Conservation (phyloP, 441 rosid species). For the Lagerstroemia fauriei region DNA sequence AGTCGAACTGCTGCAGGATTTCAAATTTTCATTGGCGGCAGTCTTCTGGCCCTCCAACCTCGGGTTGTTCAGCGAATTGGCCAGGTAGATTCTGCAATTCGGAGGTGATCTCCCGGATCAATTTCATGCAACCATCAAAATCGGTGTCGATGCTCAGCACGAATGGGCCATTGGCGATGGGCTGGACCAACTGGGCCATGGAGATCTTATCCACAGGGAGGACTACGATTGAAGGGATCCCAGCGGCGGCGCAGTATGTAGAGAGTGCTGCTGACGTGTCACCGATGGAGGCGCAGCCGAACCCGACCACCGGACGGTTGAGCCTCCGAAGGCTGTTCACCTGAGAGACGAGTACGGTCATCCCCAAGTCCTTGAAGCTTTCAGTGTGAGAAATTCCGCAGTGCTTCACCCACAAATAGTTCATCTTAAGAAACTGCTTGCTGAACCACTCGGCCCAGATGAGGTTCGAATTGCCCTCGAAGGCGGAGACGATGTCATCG, state of each 20-base stretch:
- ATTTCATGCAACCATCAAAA: slow-evolving; percentile 72
- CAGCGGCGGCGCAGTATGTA: slow-evolving; percentile 66
- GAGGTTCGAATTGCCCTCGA: slow-evolving; percentile 68
- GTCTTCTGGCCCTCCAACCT: slow-evolving; percentile 60
- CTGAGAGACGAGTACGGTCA: slow-evolving; percentile 74
- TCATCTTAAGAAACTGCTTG: slow-evolving; percentile 57
- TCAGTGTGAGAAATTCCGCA: slow-evolving; percentile 74
- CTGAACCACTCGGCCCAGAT: slow-evolving; percentile 77
- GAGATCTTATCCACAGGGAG: slow-evolving; percentile 65
- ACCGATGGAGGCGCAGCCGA: slow-evolving; percentile 71
- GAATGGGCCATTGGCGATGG: slow-evolving; percentile 70
- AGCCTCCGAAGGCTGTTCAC: slow-evolving; percentile 59
- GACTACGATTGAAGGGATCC: slow-evolving; percentile 68
- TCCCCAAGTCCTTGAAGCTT: slow-evolving; percentile 70
- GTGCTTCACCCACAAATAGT: slow-evolving; percentile 73
- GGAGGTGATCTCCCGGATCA: slow-evolving; percentile 47
- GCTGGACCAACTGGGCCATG: slow-evolving; percentile 73
- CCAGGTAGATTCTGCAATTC: slow-evolving; percentile 33
- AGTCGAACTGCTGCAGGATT: slow-evolving; percentile 41
- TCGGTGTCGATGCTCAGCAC: slow-evolving; percentile 69
- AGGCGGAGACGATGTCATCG: slow-evolving; percentile 69
- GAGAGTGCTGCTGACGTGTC: slow-evolving; percentile 74
- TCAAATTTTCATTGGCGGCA: slow-evolving; percentile 67
- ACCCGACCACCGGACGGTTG: slow-evolving; percentile 61
- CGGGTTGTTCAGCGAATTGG: slow-evolving; percentile 30